Base-by-base conservation (phyloP, 1,284 basidiomycete genomes). In the Cystobasidium pallidum region DNA sequence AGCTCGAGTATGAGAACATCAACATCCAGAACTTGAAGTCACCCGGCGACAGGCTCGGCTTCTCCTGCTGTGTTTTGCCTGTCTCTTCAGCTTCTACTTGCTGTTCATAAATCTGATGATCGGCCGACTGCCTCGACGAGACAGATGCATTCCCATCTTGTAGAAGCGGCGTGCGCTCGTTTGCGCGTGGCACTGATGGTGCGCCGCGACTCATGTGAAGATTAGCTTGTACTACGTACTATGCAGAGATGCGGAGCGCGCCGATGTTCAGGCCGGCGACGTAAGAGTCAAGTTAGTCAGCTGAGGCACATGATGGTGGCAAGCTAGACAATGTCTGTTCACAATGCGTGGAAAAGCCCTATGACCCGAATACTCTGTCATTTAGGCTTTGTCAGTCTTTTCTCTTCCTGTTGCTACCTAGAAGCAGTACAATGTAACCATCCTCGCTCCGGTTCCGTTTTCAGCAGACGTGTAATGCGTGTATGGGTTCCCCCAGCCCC, bases 21-120 rank as follows among this genome's bases (percentile, higher is more conserved):
- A 61, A 39, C 36, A 45, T 13, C 21, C 58, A 61, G 34, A 61
- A 28, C 39, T 61, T 43, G 58, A 43, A 43, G 58, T 8, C 45
- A 8, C 30, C n/a, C 34, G 54, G 13, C 32, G 30, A n/a, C 11
- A 57, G 21, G 15, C 13, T 34, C 15, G 34, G 10, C 54, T 57
- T 57, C 39, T 61, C 58, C 45, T 43, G 36, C 26, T 28, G 17
- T 13, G 19, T 26, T 43, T 61, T 6, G 49, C 49, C 49, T 51
- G 21, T 17, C 15, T 51, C 49, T 51, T 51, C 49, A 10, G n/a
- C 49, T 45, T 45, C 43, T 17, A 19, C 43, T 39, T 39, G 36
- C 36, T 39, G 36, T 39, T 39, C 36, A n/a, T n/a, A 19, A 45
- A 3, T 8, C 6, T 28, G 49, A 15, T 51, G 49, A 51, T 51